These are phyloP conservation scores for Isabelozyma pseudorhagii DNA, from an alignment of 805 yeast genomes.

Conservation along the genomic window DNA sequence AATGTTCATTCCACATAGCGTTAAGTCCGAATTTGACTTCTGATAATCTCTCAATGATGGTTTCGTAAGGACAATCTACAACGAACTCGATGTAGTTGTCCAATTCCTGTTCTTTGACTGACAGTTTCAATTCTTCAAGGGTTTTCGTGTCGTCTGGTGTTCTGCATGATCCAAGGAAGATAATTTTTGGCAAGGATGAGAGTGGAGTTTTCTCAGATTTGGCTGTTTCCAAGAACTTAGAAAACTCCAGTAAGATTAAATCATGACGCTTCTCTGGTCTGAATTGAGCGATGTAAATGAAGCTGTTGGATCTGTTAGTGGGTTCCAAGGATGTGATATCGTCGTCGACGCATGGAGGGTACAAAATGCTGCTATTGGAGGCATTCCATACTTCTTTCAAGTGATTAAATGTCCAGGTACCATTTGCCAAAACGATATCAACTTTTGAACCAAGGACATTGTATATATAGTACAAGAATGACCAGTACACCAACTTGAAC, in stretches of 20 bases:
- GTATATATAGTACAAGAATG: conserved; percentile 58
- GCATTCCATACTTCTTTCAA: conserved; percentile 58
- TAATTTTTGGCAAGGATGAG: conserved; percentile 48
- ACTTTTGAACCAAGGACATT: conserved; percentile 64
- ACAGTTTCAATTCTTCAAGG: conserved; percentile 46
- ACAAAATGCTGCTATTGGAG: conserved; percentile 45
- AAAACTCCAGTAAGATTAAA: conserved; percentile 63
- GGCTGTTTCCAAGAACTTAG: conserved; percentile 41
- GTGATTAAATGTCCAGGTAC: conserved; percentile 89
- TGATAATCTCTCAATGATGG: conserved; percentile 52
- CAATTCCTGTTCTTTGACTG: conserved; percentile 31
- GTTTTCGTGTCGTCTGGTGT: conserved; percentile 59
- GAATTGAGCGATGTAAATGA: conserved; percentile 82
- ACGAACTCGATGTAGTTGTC: conserved; percentile 49
- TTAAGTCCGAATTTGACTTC: conserved; percentile 75
- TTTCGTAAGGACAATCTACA: conserved; percentile 70
- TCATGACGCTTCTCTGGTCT: conserved; percentile 92
- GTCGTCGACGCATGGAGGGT: conserved; percentile 89
- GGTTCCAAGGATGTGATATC: conserved; percentile 17
- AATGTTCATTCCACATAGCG: conserved; percentile 99
- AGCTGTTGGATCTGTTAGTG: conserved; percentile 27
- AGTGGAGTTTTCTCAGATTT: conserved; percentile 13
- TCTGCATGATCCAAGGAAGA: conserved; percentile 84
- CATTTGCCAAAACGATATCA: conserved; percentile 69
- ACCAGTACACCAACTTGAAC: conserved; percentile 67